Conservation (phyloP, 768 basidiomycete species). For the Lentinula sp. region DNA sequence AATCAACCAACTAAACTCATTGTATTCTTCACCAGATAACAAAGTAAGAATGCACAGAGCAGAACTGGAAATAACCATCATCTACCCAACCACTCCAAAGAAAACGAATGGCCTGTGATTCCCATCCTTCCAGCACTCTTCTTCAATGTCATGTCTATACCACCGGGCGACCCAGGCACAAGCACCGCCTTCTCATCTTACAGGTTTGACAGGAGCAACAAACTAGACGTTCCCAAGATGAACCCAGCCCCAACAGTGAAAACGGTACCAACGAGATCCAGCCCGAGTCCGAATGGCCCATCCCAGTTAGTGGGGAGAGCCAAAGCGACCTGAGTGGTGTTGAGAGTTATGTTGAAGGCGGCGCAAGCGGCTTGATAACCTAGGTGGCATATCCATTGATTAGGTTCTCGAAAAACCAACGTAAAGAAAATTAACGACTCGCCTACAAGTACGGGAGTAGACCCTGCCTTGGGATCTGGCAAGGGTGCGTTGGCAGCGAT, state of each 20-base stretch:
- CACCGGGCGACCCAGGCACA: not conserved
- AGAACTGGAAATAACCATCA: not conserved
- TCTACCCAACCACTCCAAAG: not conserved
- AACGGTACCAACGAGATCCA: conserved; percentile 38
- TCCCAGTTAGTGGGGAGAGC: conserved; percentile 49
- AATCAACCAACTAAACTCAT: no score
- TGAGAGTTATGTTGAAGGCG: conserved; percentile 30
- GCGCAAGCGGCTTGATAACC: conserved; percentile 52
- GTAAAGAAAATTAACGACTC: conserved; percentile 9
- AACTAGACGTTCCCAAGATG: conserved; percentile 40
- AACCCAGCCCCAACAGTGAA: conserved; percentile 36
- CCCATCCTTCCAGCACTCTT: not conserved
- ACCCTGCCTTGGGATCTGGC: conserved; percentile 52
- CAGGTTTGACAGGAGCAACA: conserved; percentile 51
- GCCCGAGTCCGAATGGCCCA: conserved; percentile 45
- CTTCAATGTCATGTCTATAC: not conserved
- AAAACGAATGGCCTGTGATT: not conserved
- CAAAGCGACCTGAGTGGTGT: conserved; percentile 34
- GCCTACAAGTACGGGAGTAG: conserved; percentile 51
- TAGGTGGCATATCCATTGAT: conserved; percentile 18
- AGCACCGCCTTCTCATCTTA: not conserved
- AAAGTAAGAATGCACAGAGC: not conserved
- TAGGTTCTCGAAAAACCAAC: conserved; percentile 1
- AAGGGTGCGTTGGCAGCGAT: conserved; percentile 41
- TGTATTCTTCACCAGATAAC: not conserved